A percentile compares a stretch with the other conserved stretches of the same genome.
Evolutionary conservation across 2,329 filamentous ascomycete genomes (phyloP).

Genomic region (Xylaria polymorpha): DNA sequence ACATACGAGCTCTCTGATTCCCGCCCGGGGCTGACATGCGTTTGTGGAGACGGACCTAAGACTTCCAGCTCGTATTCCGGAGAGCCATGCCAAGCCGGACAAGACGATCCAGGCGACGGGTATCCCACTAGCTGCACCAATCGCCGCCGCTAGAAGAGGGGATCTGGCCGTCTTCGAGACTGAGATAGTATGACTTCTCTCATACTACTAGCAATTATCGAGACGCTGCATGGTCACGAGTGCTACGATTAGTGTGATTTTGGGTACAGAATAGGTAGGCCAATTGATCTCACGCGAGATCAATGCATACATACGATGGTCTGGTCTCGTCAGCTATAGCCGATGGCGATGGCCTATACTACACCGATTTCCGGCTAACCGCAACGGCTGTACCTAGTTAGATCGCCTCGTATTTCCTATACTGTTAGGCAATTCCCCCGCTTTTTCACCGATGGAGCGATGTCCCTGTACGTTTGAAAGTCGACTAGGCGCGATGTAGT

Average conservation of each 20-base stretch:
- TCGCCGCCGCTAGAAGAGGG: conserved; percentile 6
- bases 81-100: conserved; percentile 29
- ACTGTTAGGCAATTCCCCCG: conserved; percentile 11
- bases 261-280: neutral
- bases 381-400: conserved; percentile 9
- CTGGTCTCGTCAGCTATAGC: conserved; percentile 7
- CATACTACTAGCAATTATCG: neutral
- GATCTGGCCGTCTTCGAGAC: neutral
- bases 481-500: conserved; percentile 5
- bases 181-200: conserved; percentile 2
- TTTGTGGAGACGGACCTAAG: conserved; percentile 26
- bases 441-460: neutral
- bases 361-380: conserved; percentile 21
- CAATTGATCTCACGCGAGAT: conserved; percentile 14
- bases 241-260: conserved; percentile 11
- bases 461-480: neutral
- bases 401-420: conserved; percentile 19
- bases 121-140: conserved; percentile 23
- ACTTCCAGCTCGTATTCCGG: conserved; percentile 35
- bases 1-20: conserved; percentile 35
- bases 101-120: conserved; percentile 3
- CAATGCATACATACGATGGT: conserved; percentile 17
- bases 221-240: conserved; percentile 3
- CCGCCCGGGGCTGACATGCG: conserved; percentile 26
- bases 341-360: neutral